Base-by-base conservation (phyloP, 1,284 basidiomycete genomes). In the Irpex sp. region DNA sequence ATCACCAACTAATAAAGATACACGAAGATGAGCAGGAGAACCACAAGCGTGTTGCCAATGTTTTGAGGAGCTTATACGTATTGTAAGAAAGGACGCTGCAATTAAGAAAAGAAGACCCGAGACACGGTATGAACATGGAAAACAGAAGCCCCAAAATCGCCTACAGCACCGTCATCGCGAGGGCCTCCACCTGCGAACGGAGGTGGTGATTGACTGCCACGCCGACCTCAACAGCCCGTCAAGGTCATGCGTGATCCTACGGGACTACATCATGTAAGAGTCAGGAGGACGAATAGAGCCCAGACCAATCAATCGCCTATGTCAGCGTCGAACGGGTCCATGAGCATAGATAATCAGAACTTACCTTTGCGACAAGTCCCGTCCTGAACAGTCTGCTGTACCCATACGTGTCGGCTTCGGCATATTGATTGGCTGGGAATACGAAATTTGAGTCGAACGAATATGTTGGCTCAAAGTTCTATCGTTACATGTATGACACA, bases 321-420 rank as follows among this genome's bases (percentile, higher is more conserved):
- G 38, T 44, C 15, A 44, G 15, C 38, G 38, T 44, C 15, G 38
- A n/a, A 51, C 2, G n/a, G n/a, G 17, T 44, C 13, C 38, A 15
- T 8, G 38, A 15, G 4, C 15, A 44, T 15, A 51, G 19, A 51
- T 19, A 59, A 9, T n/a, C 26, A 31, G 19, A 8, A 57, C 59
- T n/a, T 17, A 65, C 64, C 44, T 59, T 57, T 44, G 40, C 17
- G 17, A 36, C 36, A 17, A 65, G 34, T 11, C 64, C 64, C 31
- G 44, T 44, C 34, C 54, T 58, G 64, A 65, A 65, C 17, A 65
- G n/a, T 19, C 36, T 31, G 48, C 62, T 63, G 56, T 65, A 65
- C 36, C 64, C 64, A n/a, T 8, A 13, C 13, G 15, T 52, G 44
- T 61, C 21, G 4, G 2, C 52, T 36, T 55, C 31, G 19, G 5